phyloP scores from a whole-genome alignment of 306 rosid species.

The Pachyrhizus erosus region DNA sequence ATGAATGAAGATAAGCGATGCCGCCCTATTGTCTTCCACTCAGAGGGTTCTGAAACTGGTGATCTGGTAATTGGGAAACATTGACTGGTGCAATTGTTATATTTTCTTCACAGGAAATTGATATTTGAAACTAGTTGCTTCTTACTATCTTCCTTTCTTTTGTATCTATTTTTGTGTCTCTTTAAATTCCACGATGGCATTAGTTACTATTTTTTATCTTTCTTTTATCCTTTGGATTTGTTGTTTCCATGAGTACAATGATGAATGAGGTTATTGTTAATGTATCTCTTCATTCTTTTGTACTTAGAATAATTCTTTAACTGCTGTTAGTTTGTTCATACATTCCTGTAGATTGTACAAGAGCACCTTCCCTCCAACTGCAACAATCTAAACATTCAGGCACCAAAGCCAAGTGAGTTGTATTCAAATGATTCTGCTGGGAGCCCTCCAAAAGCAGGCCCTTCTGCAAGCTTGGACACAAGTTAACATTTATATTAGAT shows the following conservation, averaged over 20 bases:
- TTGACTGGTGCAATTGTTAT: no score
- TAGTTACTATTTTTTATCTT: no score
- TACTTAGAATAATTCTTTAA: slow-evolving; percentile 9
- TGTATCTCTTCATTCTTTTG: background rate
- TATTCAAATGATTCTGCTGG: slow-evolving; percentile 46
- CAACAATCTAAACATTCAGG: slow-evolving; percentile 59
- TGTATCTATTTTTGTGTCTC: no score
- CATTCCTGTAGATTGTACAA: slow-evolving; percentile 56
- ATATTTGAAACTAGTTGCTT: slow-evolving; percentile 21
- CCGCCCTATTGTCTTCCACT: slow-evolving; percentile 92
- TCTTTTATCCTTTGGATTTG: background rate
- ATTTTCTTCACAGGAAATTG: background rate
- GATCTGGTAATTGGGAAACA: slow-evolving; percentile 68
- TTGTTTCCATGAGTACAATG: background rate
- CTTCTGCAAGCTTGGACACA: slow-evolving; percentile 45
- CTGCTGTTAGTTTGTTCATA: background rate
- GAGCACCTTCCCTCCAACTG: slow-evolving; percentile 71
- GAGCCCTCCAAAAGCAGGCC: slow-evolving; percentile 48
- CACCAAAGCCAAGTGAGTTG: slow-evolving; percentile 49
- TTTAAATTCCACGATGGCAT: no score
- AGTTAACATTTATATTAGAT: slow-evolving; percentile 43
- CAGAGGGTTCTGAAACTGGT: slow-evolving; percentile 81
- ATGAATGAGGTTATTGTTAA: background rate
- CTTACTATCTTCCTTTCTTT: background rate
- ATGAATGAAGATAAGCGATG: slow-evolving; percentile 99